Conservation (phyloP, 2,329 filamentous ascomycete species). For the Clarireedia paspali region DNA sequence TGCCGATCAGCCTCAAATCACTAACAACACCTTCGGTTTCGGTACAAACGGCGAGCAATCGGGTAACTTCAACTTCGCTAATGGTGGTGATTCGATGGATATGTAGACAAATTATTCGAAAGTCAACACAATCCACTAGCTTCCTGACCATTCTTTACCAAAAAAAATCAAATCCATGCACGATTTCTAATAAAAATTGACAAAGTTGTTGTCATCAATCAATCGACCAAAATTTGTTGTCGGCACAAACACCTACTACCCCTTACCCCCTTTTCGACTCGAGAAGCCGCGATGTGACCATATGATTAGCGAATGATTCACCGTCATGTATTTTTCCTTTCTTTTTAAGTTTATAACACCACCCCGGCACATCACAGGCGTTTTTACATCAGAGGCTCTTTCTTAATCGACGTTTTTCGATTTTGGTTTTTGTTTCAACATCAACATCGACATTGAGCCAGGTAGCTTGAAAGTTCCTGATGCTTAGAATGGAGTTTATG, state of each 20-base stretch:
- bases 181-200: slow-evolving; percentile 25
- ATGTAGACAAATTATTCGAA: slow-evolving; percentile 44
- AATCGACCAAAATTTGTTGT: slow-evolving; percentile 8
- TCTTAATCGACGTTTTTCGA: neutral
- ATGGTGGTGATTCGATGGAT: slow-evolving; percentile 65
- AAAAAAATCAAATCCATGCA: slow-evolving; percentile 10
- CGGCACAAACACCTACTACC: slow-evolving; percentile 7
- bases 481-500: slow-evolving; percentile 8
- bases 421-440: slow-evolving; percentile 17
- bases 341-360: slow-evolving; percentile 18
- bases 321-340: slow-evolving; percentile 30
- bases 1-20: slow-evolving; percentile 55
- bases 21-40: slow-evolving; percentile 73
- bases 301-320: slow-evolving; percentile 32
- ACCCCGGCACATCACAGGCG: slow-evolving; percentile 28
- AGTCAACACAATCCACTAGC: slow-evolving; percentile 13
- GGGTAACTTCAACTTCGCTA: slow-evolving; percentile 92
- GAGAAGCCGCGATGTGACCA: slow-evolving; percentile 25
- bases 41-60: slow-evolving; percentile 65
- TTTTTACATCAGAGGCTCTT: slow-evolving; percentile 15
- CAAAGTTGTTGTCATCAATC: slow-evolving; percentile 9
- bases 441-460: neutral
- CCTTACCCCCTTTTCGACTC: slow-evolving; percentile 10
- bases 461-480: slow-evolving; percentile 32
- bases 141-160: slow-evolving; percentile 12